These are phyloP conservation scores for Raffaelea albimanens DNA, from an alignment of 2,329 filamentous ascomycete species.

Conservation along the genomic window DNA sequence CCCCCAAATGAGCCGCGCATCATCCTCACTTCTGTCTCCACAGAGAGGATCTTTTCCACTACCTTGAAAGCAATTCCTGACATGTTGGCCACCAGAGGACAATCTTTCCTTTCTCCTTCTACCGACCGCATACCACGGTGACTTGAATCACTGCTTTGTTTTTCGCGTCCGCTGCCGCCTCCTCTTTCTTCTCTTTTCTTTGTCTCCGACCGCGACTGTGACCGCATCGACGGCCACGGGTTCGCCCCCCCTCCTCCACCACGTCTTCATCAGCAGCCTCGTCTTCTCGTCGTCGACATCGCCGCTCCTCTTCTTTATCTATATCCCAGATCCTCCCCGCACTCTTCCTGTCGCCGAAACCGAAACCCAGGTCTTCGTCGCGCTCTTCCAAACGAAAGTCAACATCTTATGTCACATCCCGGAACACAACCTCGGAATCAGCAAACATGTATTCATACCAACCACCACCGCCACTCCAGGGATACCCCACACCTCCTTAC, in stretches of 20 bases:
- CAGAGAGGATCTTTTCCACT: conserved; percentile 13
- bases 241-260: conserved; percentile 10
- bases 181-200: neutral
- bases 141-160: conserved; percentile 37
- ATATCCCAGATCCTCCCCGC: conserved; percentile 11
- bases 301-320: conserved; percentile 12
- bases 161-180: neutral
- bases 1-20: conserved; percentile 27
- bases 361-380: neutral
- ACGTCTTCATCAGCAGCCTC: conserved; percentile 12
- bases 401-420: conserved; percentile 1
- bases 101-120: conserved; percentile 43
- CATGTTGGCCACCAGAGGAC: conserved; percentile 50
- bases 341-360: conserved; percentile 12
- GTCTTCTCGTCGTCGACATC: conserved; percentile 12
- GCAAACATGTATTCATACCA: neutral
- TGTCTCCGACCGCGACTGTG: conserved; percentile 12
- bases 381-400: conserved; percentile 1
- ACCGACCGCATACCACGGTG: conserved; percentile 55
- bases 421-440: neutral
- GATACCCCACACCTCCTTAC: neutral
- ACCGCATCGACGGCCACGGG: conserved; percentile 14
- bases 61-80: conserved; percentile 32
- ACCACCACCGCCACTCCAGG: neutral
- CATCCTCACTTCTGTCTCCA: conserved; percentile 12